phyloP scores from a whole-genome alignment of 257 asterid genomes.

The Fraxinus anomala region DNA sequence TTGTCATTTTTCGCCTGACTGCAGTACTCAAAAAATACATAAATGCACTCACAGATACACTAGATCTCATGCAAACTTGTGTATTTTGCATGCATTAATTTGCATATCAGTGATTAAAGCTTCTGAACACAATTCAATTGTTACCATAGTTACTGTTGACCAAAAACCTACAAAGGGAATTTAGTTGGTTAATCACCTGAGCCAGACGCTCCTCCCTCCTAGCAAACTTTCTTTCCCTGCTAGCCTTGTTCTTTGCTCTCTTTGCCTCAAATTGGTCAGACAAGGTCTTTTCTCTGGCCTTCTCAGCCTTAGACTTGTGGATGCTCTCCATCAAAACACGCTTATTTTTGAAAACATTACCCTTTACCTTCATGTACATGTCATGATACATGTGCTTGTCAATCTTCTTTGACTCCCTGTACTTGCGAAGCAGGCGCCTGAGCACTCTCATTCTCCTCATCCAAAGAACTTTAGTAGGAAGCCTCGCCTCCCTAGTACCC shows the following conservation, averaged over 20 bases:
- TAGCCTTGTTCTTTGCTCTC: slow-evolving; percentile 53
- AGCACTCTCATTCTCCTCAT: slow-evolving; percentile 37
- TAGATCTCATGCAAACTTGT: neutral
- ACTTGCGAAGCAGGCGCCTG: slow-evolving; percentile 34
- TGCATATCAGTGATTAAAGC: neutral
- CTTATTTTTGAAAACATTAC: slow-evolving; percentile 32
- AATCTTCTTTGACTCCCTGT: slow-evolving; percentile 32
- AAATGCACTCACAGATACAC: neutral
- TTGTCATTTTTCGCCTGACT: too few species aligned
- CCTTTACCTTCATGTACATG: slow-evolving; percentile 35
- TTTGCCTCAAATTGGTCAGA: slow-evolving; percentile 30
- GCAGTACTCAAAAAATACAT: neutral
- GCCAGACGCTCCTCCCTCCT: slow-evolving; percentile 52
- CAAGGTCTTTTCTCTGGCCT: slow-evolving; percentile 30
- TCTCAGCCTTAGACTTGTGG: slow-evolving; percentile 29
- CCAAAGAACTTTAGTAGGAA: slow-evolving; percentile 33
- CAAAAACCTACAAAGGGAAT: neutral
- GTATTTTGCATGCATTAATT: neutral
- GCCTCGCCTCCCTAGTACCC: slow-evolving; percentile 34
- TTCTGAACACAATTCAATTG: neutral
- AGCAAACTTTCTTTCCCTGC: slow-evolving; percentile 53
- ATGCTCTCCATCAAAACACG: slow-evolving; percentile 28
- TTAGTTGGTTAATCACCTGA: slow-evolving; percentile 30
- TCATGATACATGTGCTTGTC: slow-evolving; percentile 35
- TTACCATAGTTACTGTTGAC: neutral